These are phyloP conservation scores for Isabelozyma pseudorhagii DNA, from an alignment of 805 yeast genomes.

Conservation along the genomic window DNA sequence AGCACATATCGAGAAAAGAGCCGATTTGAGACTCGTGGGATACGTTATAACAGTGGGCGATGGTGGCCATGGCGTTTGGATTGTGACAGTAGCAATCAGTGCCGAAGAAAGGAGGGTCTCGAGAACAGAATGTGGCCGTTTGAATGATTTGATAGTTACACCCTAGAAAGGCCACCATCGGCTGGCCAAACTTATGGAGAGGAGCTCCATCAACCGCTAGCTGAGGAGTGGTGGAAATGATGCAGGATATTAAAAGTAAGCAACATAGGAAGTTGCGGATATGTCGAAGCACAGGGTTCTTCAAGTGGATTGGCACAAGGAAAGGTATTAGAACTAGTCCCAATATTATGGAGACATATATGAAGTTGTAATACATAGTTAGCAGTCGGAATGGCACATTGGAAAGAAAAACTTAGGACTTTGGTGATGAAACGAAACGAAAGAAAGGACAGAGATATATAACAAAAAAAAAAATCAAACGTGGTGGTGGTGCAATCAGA, in stretches of 20 bases:
- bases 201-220: constrained; percentile 28
- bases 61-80: constrained; percentile 31
- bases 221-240: constrained; percentile 21
- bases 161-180: constrained; percentile 26
- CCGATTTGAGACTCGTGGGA: constrained; percentile 21
- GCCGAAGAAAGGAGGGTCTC: constrained; percentile 2
- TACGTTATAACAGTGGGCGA: constrained; percentile 30
- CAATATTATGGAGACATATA: constrained; percentile 11
- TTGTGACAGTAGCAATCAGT: constrained; percentile 24
- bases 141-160: constrained; percentile 24
- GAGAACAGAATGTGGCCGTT: constrained; percentile 18
- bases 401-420: background rate
- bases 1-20: constrained; percentile 24
- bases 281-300: constrained; percentile 1
- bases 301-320: constrained; percentile 4
- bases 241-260: constrained; percentile 4
- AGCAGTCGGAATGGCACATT: background rate
- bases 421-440: background rate
- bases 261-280: background rate
- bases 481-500: background rate
- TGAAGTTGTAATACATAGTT: constrained; percentile 14
- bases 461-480: background rate
- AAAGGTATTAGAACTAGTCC: constrained; percentile 13
- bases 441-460: background rate
- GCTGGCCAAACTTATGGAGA: constrained; percentile 22